Conservation (phyloP, 441 rosid species). For the Adansonia grandidieri region DNA sequence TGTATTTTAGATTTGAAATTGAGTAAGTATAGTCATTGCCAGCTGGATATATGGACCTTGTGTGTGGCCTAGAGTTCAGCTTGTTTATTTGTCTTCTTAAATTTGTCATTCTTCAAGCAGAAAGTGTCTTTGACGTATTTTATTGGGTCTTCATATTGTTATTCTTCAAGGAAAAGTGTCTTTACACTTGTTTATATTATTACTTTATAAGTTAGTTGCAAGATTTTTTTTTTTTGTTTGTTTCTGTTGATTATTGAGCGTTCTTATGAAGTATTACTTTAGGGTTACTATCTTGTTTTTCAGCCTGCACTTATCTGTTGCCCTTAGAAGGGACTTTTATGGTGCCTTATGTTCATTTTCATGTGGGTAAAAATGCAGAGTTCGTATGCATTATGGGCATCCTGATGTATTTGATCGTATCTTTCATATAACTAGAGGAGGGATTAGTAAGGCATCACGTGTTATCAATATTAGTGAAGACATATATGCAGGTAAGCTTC, state of each 20-base stretch:
- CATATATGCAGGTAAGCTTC: slow-evolving; percentile 78
- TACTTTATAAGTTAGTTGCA: background rate
- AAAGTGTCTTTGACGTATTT: background rate
- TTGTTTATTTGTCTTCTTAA: background rate
- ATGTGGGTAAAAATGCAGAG: slow-evolving; percentile 56
- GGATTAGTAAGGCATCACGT: slow-evolving; percentile 97
- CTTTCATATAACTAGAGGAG: slow-evolving; percentile 96
- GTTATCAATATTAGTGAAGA: slow-evolving; percentile 97
- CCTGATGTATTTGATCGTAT: slow-evolving; percentile 97
- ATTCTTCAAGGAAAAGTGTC: background rate
- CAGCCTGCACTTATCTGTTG: slow-evolving; percentile 11
- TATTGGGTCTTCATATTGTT: background rate
- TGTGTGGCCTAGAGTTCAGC: background rate
- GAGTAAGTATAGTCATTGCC: background rate
- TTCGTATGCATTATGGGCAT: slow-evolving; percentile 99
- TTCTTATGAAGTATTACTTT: background rate
- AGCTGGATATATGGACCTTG: background rate
- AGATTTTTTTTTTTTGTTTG: background rate
- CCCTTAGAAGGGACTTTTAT: background rate
- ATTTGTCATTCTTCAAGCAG: background rate
- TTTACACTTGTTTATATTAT: background rate
- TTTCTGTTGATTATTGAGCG: slow-evolving; percentile 8
- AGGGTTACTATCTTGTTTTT: background rate
- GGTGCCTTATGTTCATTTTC: slow-evolving; percentile 13
- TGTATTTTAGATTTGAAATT: slow-evolving; percentile 5